Evolutionary conservation across 352 stramenopile species (phyloP), one percentile per base, ranked within the genome.

Genomic region (Phytophthora citrophthora): DNA sequence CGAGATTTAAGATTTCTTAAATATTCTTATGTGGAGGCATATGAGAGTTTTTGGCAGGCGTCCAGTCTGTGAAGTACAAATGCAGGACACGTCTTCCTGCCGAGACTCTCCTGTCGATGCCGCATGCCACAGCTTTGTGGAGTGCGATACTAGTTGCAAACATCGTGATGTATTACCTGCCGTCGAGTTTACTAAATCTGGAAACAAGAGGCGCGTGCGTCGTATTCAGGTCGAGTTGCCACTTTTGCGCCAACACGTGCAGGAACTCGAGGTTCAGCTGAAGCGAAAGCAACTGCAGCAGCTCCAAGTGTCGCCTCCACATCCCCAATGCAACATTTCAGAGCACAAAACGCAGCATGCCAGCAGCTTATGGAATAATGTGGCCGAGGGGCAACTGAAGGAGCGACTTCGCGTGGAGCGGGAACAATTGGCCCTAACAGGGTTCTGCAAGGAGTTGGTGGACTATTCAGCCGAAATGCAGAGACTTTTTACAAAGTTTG

Each of bases 391-490:
- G 1, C 26, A 52, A 10, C n/a, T 52, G 7, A 40, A 40, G 26
- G 45, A 40, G 15, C 45, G 27, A 27, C 45, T 52, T 12, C 13
- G 45, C n/a, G 26, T 24, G 4, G 44, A 50, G 32, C 44, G 24
- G 7, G 4, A 50, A 20, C 44, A 49, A 16, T 4, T 15, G 12
- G 20, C 16, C 12, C 43, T 49, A 5, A 18, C 18, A 32, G 23
- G 5, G 4, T 5, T 4, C 7, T 31, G 3, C 43, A 32, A 34
- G 1, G 23, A 49, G 12, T 5, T 32, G 23, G 11, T n/a, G 20
- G 3, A 16, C 11, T 31, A 32, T 32, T 49, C 20, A 10, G 5
- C 4, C 8, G 41, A 76, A 26, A 34, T 83, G 9, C 24, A 24
- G 5, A 59, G 18, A 4, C 26, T 49, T 10, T 24, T 59, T 5